Conservation (phyloP, 2,329 filamentous ascomycete genomes). For the Sporothrix mexicana region DNA sequence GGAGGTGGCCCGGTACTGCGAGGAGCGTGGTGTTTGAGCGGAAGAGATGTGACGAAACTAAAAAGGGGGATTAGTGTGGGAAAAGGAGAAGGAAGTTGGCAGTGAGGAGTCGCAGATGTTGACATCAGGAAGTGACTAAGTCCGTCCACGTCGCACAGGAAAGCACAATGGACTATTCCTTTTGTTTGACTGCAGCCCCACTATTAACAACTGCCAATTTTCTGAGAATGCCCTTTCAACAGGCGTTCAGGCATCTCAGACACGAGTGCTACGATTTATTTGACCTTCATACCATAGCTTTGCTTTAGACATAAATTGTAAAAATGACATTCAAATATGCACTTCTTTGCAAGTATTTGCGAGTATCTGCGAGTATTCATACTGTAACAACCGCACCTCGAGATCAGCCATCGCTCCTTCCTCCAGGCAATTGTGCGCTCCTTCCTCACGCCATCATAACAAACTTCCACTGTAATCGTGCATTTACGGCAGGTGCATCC, state of each 20-base stretch:
- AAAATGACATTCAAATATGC: neutral
- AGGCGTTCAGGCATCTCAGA: constrained; percentile 9
- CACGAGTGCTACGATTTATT: neutral
- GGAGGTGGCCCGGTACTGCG: constrained; percentile 77
- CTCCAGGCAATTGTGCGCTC: constrained; percentile 14
- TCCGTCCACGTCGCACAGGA: neutral
- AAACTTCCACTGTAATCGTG: neutral
- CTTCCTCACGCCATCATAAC: neutral
- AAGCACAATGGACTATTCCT: constrained; percentile 8
- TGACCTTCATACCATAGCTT: neutral
- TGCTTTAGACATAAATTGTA: neutral
- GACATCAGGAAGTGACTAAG: neutral
- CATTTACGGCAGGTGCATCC: constrained; percentile 9
- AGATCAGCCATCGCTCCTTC: constrained; percentile 1
- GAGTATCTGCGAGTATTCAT: too few relatives aligned
- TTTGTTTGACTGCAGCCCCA: constrained; percentile 1
- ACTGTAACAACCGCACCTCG: neutral
- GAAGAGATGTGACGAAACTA: neutral
- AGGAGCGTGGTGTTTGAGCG: constrained; percentile 58
- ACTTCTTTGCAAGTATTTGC: too few relatives aligned
- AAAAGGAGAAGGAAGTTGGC: neutral
- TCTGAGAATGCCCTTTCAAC: constrained; percentile 17
- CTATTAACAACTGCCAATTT: constrained; percentile 24
- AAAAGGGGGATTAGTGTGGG: too few relatives aligned
- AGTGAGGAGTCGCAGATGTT: constrained; percentile 5